A percentile compares a stretch with the other conserved stretches of the same genome.
These are phyloP conservation scores for Rhodocollybia butyracea DNA, from an alignment of 768 basidiomycete genomes.

Conservation along the genomic window DNA sequence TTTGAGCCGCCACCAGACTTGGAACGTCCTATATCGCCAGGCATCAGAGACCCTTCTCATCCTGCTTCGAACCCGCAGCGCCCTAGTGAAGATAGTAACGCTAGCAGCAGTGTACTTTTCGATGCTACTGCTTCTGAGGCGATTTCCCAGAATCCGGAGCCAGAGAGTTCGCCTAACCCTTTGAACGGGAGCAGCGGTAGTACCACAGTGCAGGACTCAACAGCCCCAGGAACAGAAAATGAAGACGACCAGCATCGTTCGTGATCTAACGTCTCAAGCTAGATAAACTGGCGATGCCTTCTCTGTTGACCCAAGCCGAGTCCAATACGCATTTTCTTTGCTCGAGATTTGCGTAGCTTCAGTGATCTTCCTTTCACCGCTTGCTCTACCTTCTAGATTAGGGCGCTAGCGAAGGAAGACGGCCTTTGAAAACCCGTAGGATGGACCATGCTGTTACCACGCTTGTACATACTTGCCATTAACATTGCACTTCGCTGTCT, in stretches of 20 bases:
- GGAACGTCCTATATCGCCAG: neutral
- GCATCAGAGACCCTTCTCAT: neutral
- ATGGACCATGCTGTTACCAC: neutral
- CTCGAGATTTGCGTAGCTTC: no score
- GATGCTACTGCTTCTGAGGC: neutral
- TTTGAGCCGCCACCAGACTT: constrained; percentile 4
- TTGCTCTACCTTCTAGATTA: no score
- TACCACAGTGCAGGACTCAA: neutral
- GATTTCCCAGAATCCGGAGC: neutral
- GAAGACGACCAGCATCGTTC: no score
- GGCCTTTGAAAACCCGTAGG: neutral
- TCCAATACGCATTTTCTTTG: no score
- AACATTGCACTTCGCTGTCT: neutral
- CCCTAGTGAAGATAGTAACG: neutral
- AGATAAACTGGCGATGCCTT: no score
- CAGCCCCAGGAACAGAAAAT: neutral
- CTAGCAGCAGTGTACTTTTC: neutral
- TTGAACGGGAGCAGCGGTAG: neutral
- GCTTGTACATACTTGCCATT: neutral
- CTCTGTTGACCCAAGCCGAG: no score
- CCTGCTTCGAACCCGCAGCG: neutral
- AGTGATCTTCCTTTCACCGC: no score
- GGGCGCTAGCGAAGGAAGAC: no score
- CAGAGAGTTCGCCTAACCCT: neutral
- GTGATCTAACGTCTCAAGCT: no score